These are phyloP conservation scores for Colletotrichum spaethianum DNA, from an alignment of 2,329 filamentous ascomycete species.

Conservation along the genomic window DNA sequence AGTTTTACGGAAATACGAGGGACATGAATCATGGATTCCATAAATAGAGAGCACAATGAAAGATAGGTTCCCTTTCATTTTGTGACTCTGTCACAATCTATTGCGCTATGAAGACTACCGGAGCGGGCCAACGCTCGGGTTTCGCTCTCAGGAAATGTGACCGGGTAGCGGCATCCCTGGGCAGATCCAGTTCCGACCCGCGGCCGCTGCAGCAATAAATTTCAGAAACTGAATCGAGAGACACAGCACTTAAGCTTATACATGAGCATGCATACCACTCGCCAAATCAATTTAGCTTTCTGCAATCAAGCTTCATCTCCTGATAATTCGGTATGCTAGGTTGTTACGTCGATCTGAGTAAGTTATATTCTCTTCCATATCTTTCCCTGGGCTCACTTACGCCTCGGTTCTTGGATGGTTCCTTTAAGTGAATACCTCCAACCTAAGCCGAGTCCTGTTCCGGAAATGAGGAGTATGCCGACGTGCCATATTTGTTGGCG, in stretches of 20 bases:
- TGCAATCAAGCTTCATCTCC: no score
- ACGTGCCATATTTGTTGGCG: constrained; percentile 49
- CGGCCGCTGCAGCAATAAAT: no score
- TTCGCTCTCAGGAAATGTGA: neutral
- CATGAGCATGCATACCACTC: no score
- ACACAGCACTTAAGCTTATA: no score
- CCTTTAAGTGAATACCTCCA: no score
- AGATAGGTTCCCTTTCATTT: neutral
- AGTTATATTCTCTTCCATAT: no score
- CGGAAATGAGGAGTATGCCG: constrained; percentile 51
- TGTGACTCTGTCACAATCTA: neutral
- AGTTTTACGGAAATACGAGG: neutral
- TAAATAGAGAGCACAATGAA: neutral
- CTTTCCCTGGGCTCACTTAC: no score
- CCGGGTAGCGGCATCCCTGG: neutral
- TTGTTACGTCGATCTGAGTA: constrained; percentile 43
- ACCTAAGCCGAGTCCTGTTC: constrained; percentile 49
- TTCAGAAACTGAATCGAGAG: no score
- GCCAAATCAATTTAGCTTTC: no score
- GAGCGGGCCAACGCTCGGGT: neutral
- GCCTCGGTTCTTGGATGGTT: no score
- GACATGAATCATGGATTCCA: neutral
- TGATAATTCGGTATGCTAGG: no score
- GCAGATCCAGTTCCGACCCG: no score
- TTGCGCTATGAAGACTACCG: neutral